Evolutionary conservation across 805 yeast genomes (phyloP).

Genomic region (Lipomyces yamadae): DNA sequence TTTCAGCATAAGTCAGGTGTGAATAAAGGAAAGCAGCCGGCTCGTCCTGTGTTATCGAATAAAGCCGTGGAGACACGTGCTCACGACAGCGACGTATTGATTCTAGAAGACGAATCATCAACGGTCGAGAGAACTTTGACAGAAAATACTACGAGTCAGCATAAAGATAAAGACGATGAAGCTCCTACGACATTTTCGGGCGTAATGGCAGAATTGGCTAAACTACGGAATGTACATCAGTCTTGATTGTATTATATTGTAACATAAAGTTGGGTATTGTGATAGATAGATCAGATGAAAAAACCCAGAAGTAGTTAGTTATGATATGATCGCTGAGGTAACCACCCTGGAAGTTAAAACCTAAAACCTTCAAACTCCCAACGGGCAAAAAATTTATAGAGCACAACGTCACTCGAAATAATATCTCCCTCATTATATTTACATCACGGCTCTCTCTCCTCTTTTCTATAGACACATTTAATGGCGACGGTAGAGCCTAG

Average conservation of each 20-base stretch:
- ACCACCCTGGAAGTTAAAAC: not conserved
- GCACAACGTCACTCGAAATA: not conserved
- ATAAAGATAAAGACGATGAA: not conserved
- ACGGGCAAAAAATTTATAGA: constrained; percentile 7
- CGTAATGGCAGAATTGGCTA: constrained; percentile 23
- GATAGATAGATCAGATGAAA: not conserved
- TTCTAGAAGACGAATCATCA: not conserved
- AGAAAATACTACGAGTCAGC: not conserved
- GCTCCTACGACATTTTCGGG: constrained; percentile 17
- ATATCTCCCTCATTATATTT: not conserved
- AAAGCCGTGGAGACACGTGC: not conserved
- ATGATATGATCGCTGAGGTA: no score
- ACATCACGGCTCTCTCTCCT: not conserved
- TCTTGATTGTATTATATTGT: not conserved
- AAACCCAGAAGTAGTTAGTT: not conserved
- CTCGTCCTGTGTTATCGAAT: not conserved
- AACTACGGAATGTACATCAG: not conserved
- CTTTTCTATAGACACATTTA: not conserved
- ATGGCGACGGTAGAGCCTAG: not conserved
- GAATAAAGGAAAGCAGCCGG: constrained; percentile 10
- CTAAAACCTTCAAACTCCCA: constrained; percentile 24
- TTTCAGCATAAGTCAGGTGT: not conserved
- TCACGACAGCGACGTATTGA: not conserved
- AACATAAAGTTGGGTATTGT: no score
- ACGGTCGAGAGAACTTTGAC: not conserved